Base-by-base conservation (phyloP, 2,329 filamentous ascomycete species). In the Metarhizium album region DNA sequence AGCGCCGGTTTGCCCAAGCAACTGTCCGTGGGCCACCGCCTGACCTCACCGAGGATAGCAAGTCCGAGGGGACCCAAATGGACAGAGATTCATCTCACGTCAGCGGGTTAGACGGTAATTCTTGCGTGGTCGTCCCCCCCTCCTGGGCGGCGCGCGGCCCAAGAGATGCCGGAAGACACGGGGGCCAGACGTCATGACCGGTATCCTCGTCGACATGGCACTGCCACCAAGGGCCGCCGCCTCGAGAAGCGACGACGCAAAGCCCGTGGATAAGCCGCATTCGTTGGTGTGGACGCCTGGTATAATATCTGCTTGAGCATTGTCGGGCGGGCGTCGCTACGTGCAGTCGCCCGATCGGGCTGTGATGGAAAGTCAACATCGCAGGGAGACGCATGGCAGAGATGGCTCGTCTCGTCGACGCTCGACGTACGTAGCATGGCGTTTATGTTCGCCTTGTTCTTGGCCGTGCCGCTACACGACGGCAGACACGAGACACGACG, bases 191-290 rank as follows among this genome's bases (percentile, higher is more conserved):
- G 67, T 60, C 37, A 74, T 60, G 40, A 73, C 24, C 7, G n/a
- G n/a, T n/a, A n/a, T n/a, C n/a, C n/a, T n/a, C n/a, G n/a, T n/a
- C n/a, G n/a, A n/a, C n/a, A n/a, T n/a, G n/a, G n/a, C n/a, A n/a
- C n/a, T n/a, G n/a, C n/a, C 49, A 37, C 66, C 57, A 18, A 64
- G 48, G 9, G 55, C 54, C 5, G 50, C 52, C 6, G 58, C 66
- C 51, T 73, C 71, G 11, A 71, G 56, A 4, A 70, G 69, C 3
- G 66, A 71, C 0, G 64, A 64, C 0, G 70, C 71, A 48, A 66
- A 70, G 8, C 70, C n/a, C 71, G 54, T 74, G 72, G 48, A 72
- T 69, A 55, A 65, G 70, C 29, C 74, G 55, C 1, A 71, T 49
- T 0, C 67, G 65, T 4, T 59, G 7, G 5, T 11, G 27, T 29